Base-by-base conservation (phyloP, 2,329 filamentous ascomycete species). In the Myriosclerotinia duriaeana region DNA sequence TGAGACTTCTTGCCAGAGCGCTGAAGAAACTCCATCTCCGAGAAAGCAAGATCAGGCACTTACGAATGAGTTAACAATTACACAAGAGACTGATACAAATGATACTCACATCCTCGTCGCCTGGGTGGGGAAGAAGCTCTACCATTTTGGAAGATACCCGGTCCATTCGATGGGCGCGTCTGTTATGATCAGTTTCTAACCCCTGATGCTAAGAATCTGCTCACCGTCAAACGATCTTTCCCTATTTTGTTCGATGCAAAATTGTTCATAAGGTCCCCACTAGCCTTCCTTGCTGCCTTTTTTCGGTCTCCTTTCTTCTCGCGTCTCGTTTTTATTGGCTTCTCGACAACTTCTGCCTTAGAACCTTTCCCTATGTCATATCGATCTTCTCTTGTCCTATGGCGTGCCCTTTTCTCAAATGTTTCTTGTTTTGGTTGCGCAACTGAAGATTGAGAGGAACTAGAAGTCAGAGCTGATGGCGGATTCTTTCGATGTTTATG, bases 161-260 rank as follows among this genome's bases (percentile, higher is more conserved):
- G 76, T 26, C 75, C 78, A 48, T 79, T 72, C 38, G 74, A 71
- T 63, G 77, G 76, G 26, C 74, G 77, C 5, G 80, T 72, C 80
- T 81, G 66, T 46, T 30, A 20, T 38, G 17, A 44, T 74, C 50
- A 73, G 67, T 58, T 12, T 22, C 12, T 50, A 44, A 50, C 17
- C 2, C 30, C 7, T 9, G n/a, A 46, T 44, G 6, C 46, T 26
- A 30, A 46, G n/a, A 53, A 36, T 17, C 53, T 53, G 62, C 79
- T 71, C 74, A 86, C 85, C 20, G 84, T 86, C 63, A 87, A 76
- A 12, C 83, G 80, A n/a, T 80, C 77, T 59, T 80, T 79, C 14
- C 80, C 75, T 53, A 89, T 80, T 62, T 82, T 82, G 4, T 80
- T 75, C 0, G 87, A 87, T 15, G 78, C 78, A 69, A 89, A 90